Conservation (phyloP, 1,284 basidiomycete genomes). For the Ustilago shanxiensis region DNA sequence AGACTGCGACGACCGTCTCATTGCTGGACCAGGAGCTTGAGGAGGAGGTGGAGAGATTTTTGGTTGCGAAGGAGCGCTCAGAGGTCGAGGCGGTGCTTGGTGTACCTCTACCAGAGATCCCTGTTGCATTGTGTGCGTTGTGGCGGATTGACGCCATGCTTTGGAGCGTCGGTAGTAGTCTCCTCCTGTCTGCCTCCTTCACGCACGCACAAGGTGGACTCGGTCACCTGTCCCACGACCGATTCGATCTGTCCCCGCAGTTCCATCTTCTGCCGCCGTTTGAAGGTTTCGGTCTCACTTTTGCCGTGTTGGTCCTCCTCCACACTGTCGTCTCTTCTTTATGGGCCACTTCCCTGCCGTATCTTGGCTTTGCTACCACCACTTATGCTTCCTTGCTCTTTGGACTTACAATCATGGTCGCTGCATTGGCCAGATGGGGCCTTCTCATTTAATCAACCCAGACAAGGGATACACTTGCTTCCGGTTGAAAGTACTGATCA, state of each 20-base stretch:
- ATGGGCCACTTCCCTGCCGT: conserved; percentile 59
- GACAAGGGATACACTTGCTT: background rate
- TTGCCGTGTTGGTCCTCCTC: conserved; percentile 47
- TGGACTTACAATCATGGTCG: conserved; percentile 58
- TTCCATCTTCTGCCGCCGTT: conserved; percentile 54
- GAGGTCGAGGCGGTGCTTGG: conserved; percentile 64
- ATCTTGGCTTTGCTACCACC: conserved; percentile 56
- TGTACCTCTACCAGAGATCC: conserved; percentile 57
- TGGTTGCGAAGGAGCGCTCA: conserved; percentile 48
- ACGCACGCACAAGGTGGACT: conserved; percentile 58
- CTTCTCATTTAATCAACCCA: conserved; percentile 38
- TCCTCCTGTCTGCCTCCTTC: conserved; percentile 59
- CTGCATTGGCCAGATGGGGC: conserved; percentile 61
- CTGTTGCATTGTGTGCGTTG: conserved; percentile 57
- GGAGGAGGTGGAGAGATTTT: conserved; percentile 45
- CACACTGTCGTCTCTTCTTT: conserved; percentile 57
- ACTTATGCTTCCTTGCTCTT: conserved; percentile 62
- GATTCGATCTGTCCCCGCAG: conserved; percentile 33
- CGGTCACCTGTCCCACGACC: conserved; percentile 23
- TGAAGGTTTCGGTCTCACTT: conserved; percentile 37
- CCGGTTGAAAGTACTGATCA: too few relatives aligned
- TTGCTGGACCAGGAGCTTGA: conserved; percentile 45
- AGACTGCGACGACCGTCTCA: conserved; percentile 24
- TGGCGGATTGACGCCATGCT: conserved; percentile 66
- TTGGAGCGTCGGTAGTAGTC: conserved; percentile 61